phyloP scores from a whole-genome alignment of 1,284 basidiomycete species.

The Pseudozyma pruni region DNA sequence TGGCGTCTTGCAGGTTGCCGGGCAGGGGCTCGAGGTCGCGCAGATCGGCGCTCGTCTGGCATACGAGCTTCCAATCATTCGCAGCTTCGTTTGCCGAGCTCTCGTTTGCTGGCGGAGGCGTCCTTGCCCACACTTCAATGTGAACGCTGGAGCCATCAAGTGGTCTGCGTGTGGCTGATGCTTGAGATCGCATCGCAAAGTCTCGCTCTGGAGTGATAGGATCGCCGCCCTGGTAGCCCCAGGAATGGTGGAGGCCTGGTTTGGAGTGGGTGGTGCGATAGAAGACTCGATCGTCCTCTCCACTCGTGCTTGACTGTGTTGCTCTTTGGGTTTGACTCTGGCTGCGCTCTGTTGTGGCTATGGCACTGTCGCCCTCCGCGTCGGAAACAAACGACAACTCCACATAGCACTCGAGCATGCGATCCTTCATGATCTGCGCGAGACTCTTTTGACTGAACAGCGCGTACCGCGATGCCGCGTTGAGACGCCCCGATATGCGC shows the following conservation, averaged over 20 bases:
- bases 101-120: not conserved
- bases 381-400: constrained; percentile 20
- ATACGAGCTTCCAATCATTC: constrained; percentile 30
- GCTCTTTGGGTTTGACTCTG: not conserved
- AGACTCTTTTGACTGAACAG: constrained; percentile 37
- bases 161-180: not conserved
- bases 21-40: constrained; percentile 34
- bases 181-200: constrained; percentile 5
- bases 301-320: not conserved
- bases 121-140: constrained; percentile 29
- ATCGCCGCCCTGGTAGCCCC: constrained; percentile 35
- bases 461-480: constrained; percentile 26
- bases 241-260: constrained; percentile 43
- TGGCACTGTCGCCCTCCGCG: not conserved
- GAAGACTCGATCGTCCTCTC: constrained; percentile 4
- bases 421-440: constrained; percentile 43
- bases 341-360: too few relatives aligned
- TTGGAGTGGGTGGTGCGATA: constrained; percentile 27
- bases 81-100: not conserved
- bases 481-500: constrained; percentile 14
- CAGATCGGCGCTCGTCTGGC: constrained; percentile 23
- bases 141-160: constrained; percentile 13
- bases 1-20: constrained; percentile 22
- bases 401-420: constrained; percentile 42
- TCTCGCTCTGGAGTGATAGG: constrained; percentile 39